A percentile compares a stretch with the other conserved stretches of the same genome.
Conservation (phyloP, 768 basidiomycete genomes). For the Rhizopogon salebrosus region DNA sequence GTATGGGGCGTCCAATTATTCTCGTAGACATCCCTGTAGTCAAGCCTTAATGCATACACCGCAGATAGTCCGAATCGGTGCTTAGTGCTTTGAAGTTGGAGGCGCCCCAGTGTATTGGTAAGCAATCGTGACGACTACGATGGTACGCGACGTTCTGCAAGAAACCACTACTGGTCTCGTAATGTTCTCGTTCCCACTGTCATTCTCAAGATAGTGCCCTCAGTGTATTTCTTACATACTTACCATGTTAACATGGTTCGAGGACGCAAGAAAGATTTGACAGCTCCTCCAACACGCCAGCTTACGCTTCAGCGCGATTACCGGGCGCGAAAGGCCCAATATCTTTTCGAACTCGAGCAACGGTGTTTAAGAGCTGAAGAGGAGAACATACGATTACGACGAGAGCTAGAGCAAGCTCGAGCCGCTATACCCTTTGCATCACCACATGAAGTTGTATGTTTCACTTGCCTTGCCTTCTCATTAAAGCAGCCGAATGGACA, state of each 20-base stretch:
- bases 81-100: too few relatives aligned
- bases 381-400: conserved; percentile 46
- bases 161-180: too few relatives aligned
- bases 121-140: too few relatives aligned
- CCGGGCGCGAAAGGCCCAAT: conserved; percentile 53
- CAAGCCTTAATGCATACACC: too few relatives aligned
- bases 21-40: neutral
- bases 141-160: too few relatives aligned
- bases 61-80: too few relatives aligned
- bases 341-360: conserved; percentile 52
- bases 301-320: conserved; percentile 63
- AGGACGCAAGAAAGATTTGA: conserved; percentile 61
- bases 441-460: conserved; percentile 23
- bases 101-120: neutral
- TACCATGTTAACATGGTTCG: conserved; percentile 41
- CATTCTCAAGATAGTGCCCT: too few relatives aligned
- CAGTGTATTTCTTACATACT: neutral
- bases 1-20: conserved; percentile 42
- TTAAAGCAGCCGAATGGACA: neutral
- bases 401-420: conserved; percentile 41
- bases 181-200: too few relatives aligned
- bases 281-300: conserved; percentile 53
- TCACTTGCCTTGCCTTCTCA: conserved; percentile 3
- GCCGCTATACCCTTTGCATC: conserved; percentile 31
- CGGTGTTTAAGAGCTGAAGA: conserved; percentile 48